Conservation (phyloP, 2,329 filamentous ascomycete species). For the Colletotrichum noveboracense region DNA sequence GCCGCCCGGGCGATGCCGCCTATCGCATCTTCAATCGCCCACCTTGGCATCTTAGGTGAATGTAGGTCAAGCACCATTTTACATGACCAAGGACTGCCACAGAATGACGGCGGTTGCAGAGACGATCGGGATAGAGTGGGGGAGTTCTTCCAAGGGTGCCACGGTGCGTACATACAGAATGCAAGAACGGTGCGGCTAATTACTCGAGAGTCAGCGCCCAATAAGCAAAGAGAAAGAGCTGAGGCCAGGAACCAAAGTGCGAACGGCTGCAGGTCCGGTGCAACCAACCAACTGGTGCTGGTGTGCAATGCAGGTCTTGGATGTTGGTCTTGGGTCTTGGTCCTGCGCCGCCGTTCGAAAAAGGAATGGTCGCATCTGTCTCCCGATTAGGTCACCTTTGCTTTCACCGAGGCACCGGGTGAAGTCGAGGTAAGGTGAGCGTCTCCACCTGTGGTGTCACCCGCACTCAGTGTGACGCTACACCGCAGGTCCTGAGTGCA, state of each 20-base stretch:
- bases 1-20: neutral
- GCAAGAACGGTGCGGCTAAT: neutral
- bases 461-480: neutral
- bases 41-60: neutral
- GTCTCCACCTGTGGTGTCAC: neutral
- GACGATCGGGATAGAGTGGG: neutral
- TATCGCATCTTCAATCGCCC: neutral
- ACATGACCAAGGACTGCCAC: neutral
- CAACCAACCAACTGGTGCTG: neutral
- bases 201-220: neutral
- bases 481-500: neutral
- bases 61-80: neutral
- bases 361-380: conserved; percentile 5
- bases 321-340: neutral
- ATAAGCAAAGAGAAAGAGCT: neutral
- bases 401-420: neutral
- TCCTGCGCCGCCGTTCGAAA: neutral
- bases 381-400: conserved; percentile 5
- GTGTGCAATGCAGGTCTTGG: neutral
- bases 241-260: neutral
- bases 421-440: neutral
- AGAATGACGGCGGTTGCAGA: neutral
- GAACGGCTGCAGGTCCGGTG: neutral
- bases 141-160: neutral
- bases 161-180: neutral